Percentiles rank a stretch among this genome's conserved stretches.
Evolutionary conservation across 257 asterid species (phyloP).

Genomic region (Solanum pimpinellifolium): DNA sequence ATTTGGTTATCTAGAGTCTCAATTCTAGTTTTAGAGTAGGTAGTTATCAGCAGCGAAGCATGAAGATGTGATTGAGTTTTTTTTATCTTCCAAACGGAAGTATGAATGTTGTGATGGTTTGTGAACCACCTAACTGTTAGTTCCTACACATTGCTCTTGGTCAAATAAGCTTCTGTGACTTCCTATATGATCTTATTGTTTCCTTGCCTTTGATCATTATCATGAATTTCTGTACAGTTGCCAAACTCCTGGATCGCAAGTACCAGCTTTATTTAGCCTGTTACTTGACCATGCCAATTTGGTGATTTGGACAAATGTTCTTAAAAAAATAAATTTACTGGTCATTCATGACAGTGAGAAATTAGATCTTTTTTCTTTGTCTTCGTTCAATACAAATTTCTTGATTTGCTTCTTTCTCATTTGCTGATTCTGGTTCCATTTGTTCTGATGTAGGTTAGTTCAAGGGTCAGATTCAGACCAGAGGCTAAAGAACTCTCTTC

Average conservation of each 20-base stretch:
- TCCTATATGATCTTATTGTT: neutral
- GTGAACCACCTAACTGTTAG: neutral
- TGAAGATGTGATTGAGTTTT: neutral
- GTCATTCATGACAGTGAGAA: neutral
- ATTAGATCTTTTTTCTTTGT: neutral
- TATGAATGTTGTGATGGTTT: neutral
- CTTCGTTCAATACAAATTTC: neutral
- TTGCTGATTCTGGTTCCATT: neutral
- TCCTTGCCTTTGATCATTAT: neutral
- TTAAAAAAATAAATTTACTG: neutral
- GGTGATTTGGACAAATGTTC: neutral
- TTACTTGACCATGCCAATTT: neutral
- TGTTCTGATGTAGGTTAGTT: conserved; percentile 33
- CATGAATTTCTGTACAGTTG: neutral
- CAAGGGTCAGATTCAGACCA: conserved; percentile 42
- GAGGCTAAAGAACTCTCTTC: conserved; percentile 62
- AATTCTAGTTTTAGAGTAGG: neutral
- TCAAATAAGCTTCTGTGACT: neutral
- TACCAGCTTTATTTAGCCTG: neutral
- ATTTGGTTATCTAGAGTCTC: neutral
- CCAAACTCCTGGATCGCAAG: neutral
- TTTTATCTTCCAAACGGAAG: neutral
- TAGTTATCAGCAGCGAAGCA: neutral
- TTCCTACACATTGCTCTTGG: neutral
- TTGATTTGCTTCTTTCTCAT: neutral